Base-by-base conservation (phyloP, 768 basidiomycete genomes). In the Candolleomyces aberdarensis region DNA sequence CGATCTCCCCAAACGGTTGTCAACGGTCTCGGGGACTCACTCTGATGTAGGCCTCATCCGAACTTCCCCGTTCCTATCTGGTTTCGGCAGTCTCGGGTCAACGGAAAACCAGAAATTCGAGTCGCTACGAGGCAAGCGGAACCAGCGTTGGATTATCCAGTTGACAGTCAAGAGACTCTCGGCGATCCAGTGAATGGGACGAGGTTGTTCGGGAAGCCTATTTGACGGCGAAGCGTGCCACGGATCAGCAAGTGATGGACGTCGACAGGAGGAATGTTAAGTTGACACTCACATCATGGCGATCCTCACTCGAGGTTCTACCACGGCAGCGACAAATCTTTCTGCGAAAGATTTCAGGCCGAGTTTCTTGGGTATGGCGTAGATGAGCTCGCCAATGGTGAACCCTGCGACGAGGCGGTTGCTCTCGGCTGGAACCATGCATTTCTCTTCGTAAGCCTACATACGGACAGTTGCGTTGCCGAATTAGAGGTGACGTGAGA, bases 261-360 rank as follows among this genome's bases (percentile, higher is more conserved):
- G 39, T 31, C 32, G 56, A 61, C 29, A 20, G 14, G 49, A n/a
- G 36, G 32, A 8, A 31, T 44, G 43, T 41, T 13, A 20, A 20
- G 43, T 41, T 13, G 29, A 20, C 14, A 73, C 74, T 39, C 61
- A 83, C 82, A 80, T 75, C 80, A 83, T 81, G 7, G 79, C 78
- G 13, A 75, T 69, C n/a, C 82, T 71, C 0, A 79, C 75, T 19
- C 66, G 65, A 10, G 82, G 78, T 6, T 81, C 79, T 36, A 84
- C 58, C 20, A 81, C 54, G 43, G 76, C 74, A 10, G 76, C 63
- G 0, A 71, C 63, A 20, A 80, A 57, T 7, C 69, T 66, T 57
- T 73, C 60, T 2, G 64, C 70, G 62, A 82, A 75, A 0, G 63
- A 48, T 46, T 75, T 77, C 39, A 83, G 46, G 2, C 81, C 78